Conservation (phyloP, 2,329 filamentous ascomycete genomes). For the Venturia effusa region DNA sequence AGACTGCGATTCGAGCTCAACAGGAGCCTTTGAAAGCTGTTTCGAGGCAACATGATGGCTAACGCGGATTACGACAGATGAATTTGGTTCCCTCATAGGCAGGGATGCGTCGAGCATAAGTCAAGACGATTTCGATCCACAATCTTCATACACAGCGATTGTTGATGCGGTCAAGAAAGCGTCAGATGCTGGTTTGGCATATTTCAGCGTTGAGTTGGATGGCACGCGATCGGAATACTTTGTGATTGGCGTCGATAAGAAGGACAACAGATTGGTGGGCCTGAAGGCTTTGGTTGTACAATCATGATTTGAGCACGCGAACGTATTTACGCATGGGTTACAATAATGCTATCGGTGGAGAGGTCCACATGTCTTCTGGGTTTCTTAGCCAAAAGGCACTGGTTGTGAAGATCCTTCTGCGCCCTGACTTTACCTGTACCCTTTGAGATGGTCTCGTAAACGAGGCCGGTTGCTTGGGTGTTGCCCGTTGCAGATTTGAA, state of each 20-base stretch:
- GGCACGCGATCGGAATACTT: constrained; percentile 66
- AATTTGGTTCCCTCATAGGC: constrained; percentile 58
- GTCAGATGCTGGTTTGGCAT: constrained; percentile 56
- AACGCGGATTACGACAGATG: constrained; percentile 35
- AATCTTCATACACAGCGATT: constrained; percentile 57
- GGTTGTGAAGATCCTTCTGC: neutral
- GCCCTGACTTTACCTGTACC: neutral
- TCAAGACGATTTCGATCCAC: constrained; percentile 60
- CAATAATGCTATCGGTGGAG: neutral
- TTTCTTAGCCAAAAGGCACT: neutral
- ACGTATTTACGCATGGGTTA: neutral
- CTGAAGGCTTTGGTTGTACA: constrained; percentile 71
- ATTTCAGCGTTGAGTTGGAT: constrained; percentile 59
- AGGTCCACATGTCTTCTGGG: neutral
- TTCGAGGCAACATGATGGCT: constrained; percentile 6
- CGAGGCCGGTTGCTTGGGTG: neutral
- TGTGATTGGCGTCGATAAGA: constrained; percentile 55
- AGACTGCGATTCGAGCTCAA: neutral
- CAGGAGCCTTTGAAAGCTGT: neutral
- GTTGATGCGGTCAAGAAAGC: constrained; percentile 55
- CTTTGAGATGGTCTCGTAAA: neutral
- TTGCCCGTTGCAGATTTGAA: neutral
- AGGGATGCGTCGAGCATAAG: constrained; percentile 47
- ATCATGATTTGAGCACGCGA: constrained; percentile 21
- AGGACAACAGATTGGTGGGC: constrained; percentile 54